Percentiles rank a stretch among this genome's conserved stretches.
These are phyloP conservation scores for Aureobasidium vineae DNA, from an alignment of 2,329 filamentous ascomycete species.

Conservation along the genomic window DNA sequence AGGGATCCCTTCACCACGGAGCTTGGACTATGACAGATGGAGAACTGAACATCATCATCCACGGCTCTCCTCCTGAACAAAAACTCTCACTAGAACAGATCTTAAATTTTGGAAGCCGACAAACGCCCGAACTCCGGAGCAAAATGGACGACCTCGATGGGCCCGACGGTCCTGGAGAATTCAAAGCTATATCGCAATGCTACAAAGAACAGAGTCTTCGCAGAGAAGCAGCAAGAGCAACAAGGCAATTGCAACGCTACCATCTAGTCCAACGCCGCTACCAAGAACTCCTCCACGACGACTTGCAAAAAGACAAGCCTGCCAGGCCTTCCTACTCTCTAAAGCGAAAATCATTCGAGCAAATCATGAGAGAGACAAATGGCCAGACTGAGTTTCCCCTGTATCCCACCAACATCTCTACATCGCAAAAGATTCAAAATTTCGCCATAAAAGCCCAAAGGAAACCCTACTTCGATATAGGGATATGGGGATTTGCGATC, in stretches of 20 bases:
- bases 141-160: no score
- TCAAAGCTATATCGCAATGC: neutral
- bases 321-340: neutral
- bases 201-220: neutral
- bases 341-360: neutral
- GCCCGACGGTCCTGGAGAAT: neutral
- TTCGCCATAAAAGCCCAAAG: neutral
- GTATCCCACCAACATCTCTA: neutral
- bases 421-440: neutral
- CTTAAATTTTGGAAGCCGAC: neutral
- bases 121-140: neutral
- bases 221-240: neutral
- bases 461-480: neutral
- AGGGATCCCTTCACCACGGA: neutral
- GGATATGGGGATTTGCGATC: neutral
- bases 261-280: neutral
- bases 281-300: neutral
- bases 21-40: neutral
- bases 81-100: neutral
- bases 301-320: neutral
- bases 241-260: neutral
- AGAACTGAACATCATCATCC: neutral
- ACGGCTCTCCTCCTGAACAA: neutral
- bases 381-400: neutral
- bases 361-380: conserved; percentile 4